Evolutionary conservation across 441 rosid genomes (phyloP), one percentile per base, ranked within the genome.

Genomic region (Eugenia klotzschiana): DNA sequence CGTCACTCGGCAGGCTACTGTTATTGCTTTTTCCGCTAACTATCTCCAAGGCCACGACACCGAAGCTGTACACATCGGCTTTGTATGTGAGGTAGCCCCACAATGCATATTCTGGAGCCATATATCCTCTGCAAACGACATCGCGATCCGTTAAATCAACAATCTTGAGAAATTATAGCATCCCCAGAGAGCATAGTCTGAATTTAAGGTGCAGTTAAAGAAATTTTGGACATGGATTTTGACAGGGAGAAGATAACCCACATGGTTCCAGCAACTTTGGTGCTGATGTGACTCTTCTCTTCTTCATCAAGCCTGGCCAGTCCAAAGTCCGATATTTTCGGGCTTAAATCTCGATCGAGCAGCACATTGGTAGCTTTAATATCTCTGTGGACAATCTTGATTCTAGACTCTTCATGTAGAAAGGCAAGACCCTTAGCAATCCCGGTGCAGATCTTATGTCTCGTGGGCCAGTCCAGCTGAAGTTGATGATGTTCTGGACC

Each of bases 41-140:
- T n/a, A 84, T 80, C 79, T 91, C 93, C 83, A 91, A 81, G 11
- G 90, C 89, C 86, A 89, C 82, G 5, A 91, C 85, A 5, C 93
- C 91, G 3, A 89, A 91, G 80, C 91, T 89, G 82, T 91, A 91
- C 37, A 91, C 91, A 37, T 91, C 91, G 43, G 91, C 91, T 79
- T 91, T 91, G 53, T 88, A 88, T 0, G 91, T 88, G 18, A 91
- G 54, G 1, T 87, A 84, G n/a, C 91, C 91, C 85, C 87, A 85
- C 10, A 87, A 13, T 46, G 87, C 91, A 86, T 91, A 91, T 85
- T 91, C 92, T 1, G 91, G 92, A 26, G 92, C 92, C 87, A 89
- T 33, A 18, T 64, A 64, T 64, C 77, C 77, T 33, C 77, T 64
- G 77, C 77, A 20, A 64, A 64, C 77, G 20, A 33, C 1, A 33